Conservation (phyloP, 768 basidiomycete genomes). For the Daedalea quercina region DNA sequence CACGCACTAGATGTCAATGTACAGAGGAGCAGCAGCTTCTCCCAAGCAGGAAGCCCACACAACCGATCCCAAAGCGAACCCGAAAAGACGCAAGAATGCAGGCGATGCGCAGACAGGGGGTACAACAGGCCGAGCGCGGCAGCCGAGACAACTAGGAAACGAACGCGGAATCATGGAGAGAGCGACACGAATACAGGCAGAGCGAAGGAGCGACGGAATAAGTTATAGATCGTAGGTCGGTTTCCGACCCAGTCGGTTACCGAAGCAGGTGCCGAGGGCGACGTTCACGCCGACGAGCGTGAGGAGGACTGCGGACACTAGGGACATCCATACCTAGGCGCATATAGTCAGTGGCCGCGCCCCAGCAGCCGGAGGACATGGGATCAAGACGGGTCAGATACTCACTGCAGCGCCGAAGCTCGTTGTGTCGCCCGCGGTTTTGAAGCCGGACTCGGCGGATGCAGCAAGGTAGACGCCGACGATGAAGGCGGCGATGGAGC, state of each 20-base stretch:
- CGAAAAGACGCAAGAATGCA: too few relatives aligned
- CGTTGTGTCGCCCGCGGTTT: background rate
- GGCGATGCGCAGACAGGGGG: too few relatives aligned
- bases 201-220: background rate
- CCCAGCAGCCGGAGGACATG: background rate
- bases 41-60: too few relatives aligned
- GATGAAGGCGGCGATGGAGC: slow-evolving; percentile 5
- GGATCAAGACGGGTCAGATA: background rate
- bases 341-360: background rate
- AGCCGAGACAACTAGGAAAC: too few relatives aligned
- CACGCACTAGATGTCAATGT: too few relatives aligned
- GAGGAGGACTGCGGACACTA: slow-evolving; percentile 14
- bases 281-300: slow-evolving; percentile 15
- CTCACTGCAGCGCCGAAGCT: slow-evolving; percentile 6
- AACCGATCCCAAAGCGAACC: too few relatives aligned
- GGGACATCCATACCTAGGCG: slow-evolving; percentile 20
- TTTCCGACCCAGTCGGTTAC: slow-evolving; percentile 16
- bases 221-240: slow-evolving; percentile 3
- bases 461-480: slow-evolving; percentile 1
- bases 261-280: slow-evolving; percentile 16
- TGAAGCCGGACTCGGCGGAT: background rate
- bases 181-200: background rate
- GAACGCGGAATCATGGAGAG: too few relatives aligned
- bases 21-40: too few relatives aligned
- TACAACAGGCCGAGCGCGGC: too few relatives aligned